Evolutionary conservation across 257 asterid genomes (phyloP), one percentile per base, ranked within the genome.

Genomic region (Scutellaria minor): DNA sequence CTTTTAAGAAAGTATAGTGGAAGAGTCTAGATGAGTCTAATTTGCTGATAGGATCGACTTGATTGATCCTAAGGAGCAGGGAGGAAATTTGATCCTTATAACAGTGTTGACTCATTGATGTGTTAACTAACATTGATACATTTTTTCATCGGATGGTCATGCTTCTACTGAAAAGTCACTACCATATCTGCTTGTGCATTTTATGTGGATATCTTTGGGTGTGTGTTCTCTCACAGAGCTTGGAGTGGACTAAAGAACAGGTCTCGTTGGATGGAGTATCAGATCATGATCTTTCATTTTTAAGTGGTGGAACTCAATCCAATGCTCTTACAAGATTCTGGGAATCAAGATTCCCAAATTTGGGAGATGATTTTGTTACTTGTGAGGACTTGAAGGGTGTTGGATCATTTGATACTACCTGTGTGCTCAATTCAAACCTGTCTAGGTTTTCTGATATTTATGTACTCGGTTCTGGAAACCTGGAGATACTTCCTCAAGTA

Each of bases 311-410:
- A 73, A 64, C 80, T 48, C 76, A 41, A 71, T 66, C 51, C 70
- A 73, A 51, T 67, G 63, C 59, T 5, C 22, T 52, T 50, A 9
- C 64, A 20, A 59, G 66, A 60, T 61, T 66, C 70, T 77, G 62
- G 53, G 77, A 78, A 63, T 80, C 71, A 22, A 53, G 78, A 51
- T 42, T 56, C 66, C 57, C 75, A 3, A 64, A 66, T 41, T 76
- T 62, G 73, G 48, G 3, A 6, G 81, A 76, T 72, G 73, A 77
- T 62, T 81, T 71, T 70, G 80, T 77, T 66, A 85, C 96, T 66
- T 93, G 98, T 79, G 92, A 82, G 87, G 96, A 93, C 82, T 91
- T 93, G 77, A 82, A 85, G 76, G 98, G 98, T 64, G 87, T 86
- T 75, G 98, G 98, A 41, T 91, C 97, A 45, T 91, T 93, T 79